Evolutionary conservation across 352 stramenopile species (phyloP), one percentile per base, ranked within the genome.

Genomic region (Achlya hypogyna): DNA sequence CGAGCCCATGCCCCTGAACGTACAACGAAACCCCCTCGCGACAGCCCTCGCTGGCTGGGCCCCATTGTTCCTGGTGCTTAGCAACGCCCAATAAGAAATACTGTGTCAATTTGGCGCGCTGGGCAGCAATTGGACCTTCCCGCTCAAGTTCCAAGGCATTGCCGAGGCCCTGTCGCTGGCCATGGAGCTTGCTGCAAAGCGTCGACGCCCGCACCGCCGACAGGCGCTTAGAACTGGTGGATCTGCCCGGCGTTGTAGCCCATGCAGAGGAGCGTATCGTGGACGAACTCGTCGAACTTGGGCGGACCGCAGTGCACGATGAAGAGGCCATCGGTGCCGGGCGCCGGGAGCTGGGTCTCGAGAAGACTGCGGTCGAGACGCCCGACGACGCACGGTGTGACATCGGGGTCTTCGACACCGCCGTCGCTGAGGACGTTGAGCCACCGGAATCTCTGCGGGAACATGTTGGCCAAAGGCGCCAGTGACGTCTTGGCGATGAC

Each of bases 401-500:
- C 60, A 20, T 67, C 60, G 1, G 59, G 63, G 32, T 87, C 80
- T 16, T 82, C 71, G 0, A 60, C 53, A 16, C 72, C 84, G 20
- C 70, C 78, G 4, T 79, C 65, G 28, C 68, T 77, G 31, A 95
- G 66, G 28, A 95, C 59, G 69, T 95, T 84, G 60, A 89, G 75
- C 23, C 91, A 69, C 60, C 78, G 71, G 14, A 95, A 72, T 5
- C 82, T 83, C 2, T 65, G 65, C 4, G 78, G 71, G 54, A 91
- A 92, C 79, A 93, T 90, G 68, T 89, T 91, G 35, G 75, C 74
- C 6, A 95, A 73, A 23, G 84, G 83, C 66, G 90, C 84, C 34
- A 95, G 70, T 65, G 88, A 79, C 22, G 79, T 75, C 4, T 86
- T 77, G 16, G 81, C 81, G 23, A 92, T 92, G 60, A 91, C 74